phyloP scores from a whole-genome alignment of 2,329 filamentous ascomycete species.

The Chaetomium sp. region DNA sequence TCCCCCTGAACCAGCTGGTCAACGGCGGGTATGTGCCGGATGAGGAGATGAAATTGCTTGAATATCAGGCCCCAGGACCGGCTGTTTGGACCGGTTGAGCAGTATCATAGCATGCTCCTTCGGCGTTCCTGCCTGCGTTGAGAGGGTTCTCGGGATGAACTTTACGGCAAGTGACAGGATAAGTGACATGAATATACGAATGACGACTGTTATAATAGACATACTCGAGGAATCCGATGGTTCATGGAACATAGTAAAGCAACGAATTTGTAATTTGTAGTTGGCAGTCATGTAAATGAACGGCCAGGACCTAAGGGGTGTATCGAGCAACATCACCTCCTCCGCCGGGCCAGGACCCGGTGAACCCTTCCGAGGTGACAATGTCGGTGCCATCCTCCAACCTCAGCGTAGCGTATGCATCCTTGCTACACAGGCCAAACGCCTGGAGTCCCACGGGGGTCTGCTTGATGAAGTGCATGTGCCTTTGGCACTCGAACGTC shows the following conservation, averaged over 20 bases:
- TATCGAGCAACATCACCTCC: constrained; percentile 23
- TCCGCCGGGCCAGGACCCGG: constrained; percentile 24
- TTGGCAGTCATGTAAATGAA: too few species aligned
- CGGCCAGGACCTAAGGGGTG: neutral
- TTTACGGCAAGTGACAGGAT: neutral
- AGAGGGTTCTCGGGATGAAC: neutral
- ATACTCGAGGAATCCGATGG: neutral
- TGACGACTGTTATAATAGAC: neutral
- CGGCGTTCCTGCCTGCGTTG: too few species aligned
- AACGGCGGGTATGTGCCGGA: constrained; percentile 6
- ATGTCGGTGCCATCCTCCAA: constrained; percentile 40
- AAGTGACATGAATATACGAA: neutral
- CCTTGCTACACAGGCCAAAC: constrained; percentile 48
- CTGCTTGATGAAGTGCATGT: constrained; percentile 46
- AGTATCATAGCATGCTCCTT: neutral
- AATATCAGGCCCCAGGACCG: constrained; percentile 21
- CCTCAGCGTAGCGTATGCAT: constrained; percentile 41
- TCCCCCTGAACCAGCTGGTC: constrained; percentile 15
- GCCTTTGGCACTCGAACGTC: constrained; percentile 40
- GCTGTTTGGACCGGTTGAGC: constrained; percentile 21
- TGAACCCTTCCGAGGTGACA: constrained; percentile 21
- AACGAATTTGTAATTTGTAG: too few species aligned
- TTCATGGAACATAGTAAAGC: too few species aligned
- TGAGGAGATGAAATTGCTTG: constrained; percentile 19
- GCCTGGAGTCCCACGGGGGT: constrained; percentile 45